Percentiles rank a stretch among this genome's conserved stretches.
phyloP scores from a whole-genome alignment of 2,329 filamentous ascomycete genomes.

The Fusarium abutilonis region DNA sequence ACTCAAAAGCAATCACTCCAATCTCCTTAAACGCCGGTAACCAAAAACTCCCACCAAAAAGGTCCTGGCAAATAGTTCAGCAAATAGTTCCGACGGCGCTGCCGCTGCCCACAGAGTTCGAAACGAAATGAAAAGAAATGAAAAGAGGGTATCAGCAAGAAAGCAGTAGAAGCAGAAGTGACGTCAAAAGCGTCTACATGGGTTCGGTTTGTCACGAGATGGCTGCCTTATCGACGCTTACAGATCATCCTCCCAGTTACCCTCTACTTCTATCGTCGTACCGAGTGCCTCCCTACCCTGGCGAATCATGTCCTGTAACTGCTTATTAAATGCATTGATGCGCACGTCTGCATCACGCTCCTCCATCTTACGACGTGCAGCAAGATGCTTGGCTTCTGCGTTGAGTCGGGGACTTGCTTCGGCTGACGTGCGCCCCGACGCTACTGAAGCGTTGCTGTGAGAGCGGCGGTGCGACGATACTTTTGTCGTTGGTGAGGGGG shows the following conservation, averaged over 20 bases:
- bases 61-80: slow-evolving; percentile 1
- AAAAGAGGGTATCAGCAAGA: slow-evolving; percentile 37
- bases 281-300: slow-evolving; percentile 89
- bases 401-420: slow-evolving; percentile 61
- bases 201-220: slow-evolving; percentile 18
- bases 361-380: slow-evolving; percentile 75
- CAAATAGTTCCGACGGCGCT: slow-evolving; percentile 11
- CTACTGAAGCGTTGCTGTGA: slow-evolving; percentile 57
- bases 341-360: slow-evolving; percentile 82
- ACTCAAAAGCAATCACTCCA: slow-evolving; percentile 9
- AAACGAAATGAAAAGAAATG: slow-evolving; percentile 15
- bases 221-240: slow-evolving; percentile 22
- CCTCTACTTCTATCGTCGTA: slow-evolving; percentile 71
- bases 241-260: slow-evolving; percentile 55
- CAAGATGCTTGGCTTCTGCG: slow-evolving; percentile 76
- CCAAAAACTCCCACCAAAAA: slow-evolving; percentile 26
- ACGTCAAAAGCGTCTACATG: slow-evolving; percentile 9
- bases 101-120: slow-evolving; percentile 13
- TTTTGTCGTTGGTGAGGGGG: slow-evolving; percentile 32
- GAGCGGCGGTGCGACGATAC: slow-evolving; percentile 53
- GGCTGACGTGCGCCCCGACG: slow-evolving; percentile 48
- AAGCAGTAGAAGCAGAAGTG: slow-evolving; percentile 11
- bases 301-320: slow-evolving; percentile 85
- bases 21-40: slow-evolving; percentile 26
- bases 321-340: slow-evolving; percentile 80